Conservation (phyloP, 306 rosid species). For the Boehmeria nivea region DNA sequence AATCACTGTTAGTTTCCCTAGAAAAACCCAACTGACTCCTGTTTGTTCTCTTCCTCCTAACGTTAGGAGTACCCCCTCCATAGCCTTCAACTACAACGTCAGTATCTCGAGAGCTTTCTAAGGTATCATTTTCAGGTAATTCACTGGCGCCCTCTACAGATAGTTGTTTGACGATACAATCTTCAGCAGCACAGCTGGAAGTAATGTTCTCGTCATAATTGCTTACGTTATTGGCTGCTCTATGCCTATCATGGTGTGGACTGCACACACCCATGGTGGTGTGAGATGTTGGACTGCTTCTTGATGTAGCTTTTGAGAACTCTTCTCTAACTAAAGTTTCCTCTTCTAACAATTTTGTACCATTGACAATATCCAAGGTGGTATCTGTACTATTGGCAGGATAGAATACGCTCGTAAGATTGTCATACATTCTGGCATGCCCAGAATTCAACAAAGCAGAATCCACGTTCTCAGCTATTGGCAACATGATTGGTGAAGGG, state of each 20-base stretch:
- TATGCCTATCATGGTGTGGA: conserved; percentile 24
- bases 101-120: conserved; percentile 23
- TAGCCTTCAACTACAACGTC: conserved; percentile 30
- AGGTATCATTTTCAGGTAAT: conserved; percentile 36
- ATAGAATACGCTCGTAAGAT: conserved; percentile 22
- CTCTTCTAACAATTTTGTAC: conserved; percentile 24
- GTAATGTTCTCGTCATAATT: conserved; percentile 29
- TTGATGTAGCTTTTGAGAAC: conserved; percentile 24
- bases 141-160: conserved; percentile 22
- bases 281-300: conserved; percentile 37
- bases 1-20: conserved; percentile 28
- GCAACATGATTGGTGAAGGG: too few relatives aligned
- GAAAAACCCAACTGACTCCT: conserved; percentile 33
- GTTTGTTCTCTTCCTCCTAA: conserved; percentile 34
- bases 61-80: conserved; percentile 27
- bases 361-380: conserved; percentile 28
- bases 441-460: conserved; percentile 27
- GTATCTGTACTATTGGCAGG: conserved; percentile 20
- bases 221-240: conserved; percentile 25
- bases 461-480: too few relatives aligned
- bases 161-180: conserved; percentile 25
- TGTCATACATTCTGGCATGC: conserved; percentile 24
- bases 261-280: conserved; percentile 24
- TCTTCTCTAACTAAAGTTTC: conserved; percentile 30
- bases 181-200: conserved; percentile 22